Evolutionary conservation across 805 yeast species (phyloP).

Genomic region (Starmerella ratchasimensis): DNA sequence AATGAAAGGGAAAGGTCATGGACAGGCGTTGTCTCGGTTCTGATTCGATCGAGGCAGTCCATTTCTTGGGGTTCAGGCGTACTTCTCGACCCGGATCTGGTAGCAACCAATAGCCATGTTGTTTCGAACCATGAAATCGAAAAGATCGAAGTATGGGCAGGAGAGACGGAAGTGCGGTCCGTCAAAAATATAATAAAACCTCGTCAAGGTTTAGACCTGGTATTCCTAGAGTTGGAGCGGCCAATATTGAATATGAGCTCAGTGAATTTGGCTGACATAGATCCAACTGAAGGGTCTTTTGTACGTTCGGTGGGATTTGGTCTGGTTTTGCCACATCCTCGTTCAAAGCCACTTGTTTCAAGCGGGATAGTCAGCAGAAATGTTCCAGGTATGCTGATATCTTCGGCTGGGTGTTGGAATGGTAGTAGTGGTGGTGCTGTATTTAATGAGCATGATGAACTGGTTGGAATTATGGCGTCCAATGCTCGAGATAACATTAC

Average conservation of each 20-base stretch:
- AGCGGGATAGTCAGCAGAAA: conserved; percentile 18
- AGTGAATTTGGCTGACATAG: conserved; percentile 12
- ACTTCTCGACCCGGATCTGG: conserved; percentile 19
- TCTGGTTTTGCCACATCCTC: conserved; percentile 23
- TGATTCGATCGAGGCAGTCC: conserved; percentile 10
- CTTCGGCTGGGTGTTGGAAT: conserved; percentile 29
- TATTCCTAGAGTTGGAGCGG: conserved; percentile 17
- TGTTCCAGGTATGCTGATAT: conserved; percentile 21
- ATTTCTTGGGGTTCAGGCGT: conserved; percentile 29
- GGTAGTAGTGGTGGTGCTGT: conserved; percentile 30
- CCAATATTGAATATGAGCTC: conserved; percentile 13
- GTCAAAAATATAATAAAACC: conserved; percentile 19
- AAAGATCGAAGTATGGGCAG: background rate
- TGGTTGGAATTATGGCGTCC: conserved; percentile 29
- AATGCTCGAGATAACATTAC: conserved; percentile 25
- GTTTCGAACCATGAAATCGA: conserved; percentile 13
- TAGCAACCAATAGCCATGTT: conserved; percentile 28
- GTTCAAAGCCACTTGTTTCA: conserved; percentile 23
- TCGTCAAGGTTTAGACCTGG: conserved; percentile 24
- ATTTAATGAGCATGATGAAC: conserved; percentile 16
- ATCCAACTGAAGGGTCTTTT: conserved; percentile 14
- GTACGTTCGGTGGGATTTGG: conserved; percentile 27
- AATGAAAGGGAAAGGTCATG: too few relatives aligned
- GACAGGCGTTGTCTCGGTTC: conserved; percentile 17
- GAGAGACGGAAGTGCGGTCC: background rate